These are phyloP conservation scores for Kalmusia sp. DNA, from an alignment of 2,329 filamentous ascomycete species.

Conservation along the genomic window DNA sequence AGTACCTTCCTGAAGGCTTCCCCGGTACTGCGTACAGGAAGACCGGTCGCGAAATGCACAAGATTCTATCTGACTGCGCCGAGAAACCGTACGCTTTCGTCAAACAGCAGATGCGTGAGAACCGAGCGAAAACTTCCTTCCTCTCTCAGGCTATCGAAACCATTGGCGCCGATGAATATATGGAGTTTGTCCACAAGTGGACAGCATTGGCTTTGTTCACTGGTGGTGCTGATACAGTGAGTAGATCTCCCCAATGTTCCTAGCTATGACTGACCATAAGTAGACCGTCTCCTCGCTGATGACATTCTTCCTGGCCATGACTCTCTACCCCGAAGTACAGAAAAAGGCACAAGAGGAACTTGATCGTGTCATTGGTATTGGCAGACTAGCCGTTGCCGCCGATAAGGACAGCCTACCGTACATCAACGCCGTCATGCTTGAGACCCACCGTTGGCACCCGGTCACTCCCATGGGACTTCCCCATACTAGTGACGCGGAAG, in stretches of 20 bases:
- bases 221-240: constrained; percentile 53
- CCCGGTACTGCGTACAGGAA: constrained; percentile 54
- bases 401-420: constrained; percentile 53
- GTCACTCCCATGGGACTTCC: constrained; percentile 40
- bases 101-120: constrained; percentile 42
- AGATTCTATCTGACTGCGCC: constrained; percentile 27
- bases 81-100: constrained; percentile 52
- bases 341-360: constrained; percentile 56
- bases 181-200: constrained; percentile 47
- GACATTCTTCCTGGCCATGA: constrained; percentile 60
- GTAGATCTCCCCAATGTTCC: not conserved
- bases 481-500: constrained; percentile 39
- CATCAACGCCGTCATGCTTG: constrained; percentile 39
- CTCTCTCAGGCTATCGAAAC: constrained; percentile 47
- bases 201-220: constrained; percentile 50
- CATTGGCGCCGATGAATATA: constrained; percentile 28
- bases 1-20: constrained; percentile 54
- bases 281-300: constrained; percentile 51
- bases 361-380: constrained; percentile 55
- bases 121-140: constrained; percentile 41
- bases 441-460: constrained; percentile 53
- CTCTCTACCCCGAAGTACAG: constrained; percentile 56
- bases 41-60: constrained; percentile 43
- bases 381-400: constrained; percentile 55
- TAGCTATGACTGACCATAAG: not conserved